These are phyloP conservation scores for Neopestalotiopsis rosae DNA, from an alignment of 2,329 filamentous ascomycete genomes.

Conservation along the genomic window DNA sequence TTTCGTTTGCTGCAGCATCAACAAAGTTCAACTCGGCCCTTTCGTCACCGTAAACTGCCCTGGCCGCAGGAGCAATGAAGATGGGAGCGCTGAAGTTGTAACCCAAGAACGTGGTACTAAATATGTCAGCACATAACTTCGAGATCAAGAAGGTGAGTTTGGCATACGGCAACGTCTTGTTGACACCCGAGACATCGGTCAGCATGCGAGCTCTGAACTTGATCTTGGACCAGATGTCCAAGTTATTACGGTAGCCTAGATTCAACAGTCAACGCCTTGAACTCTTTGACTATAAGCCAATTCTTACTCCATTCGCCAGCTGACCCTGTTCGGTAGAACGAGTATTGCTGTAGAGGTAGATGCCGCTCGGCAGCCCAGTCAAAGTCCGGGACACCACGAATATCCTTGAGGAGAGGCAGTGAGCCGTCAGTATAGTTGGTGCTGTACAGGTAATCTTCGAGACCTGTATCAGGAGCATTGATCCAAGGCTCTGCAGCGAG, in stretches of 20 bases:
- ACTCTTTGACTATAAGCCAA: not conserved
- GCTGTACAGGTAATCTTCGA: conserved; percentile 33
- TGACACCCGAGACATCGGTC: conserved; percentile 42
- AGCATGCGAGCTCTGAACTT: conserved; percentile 48
- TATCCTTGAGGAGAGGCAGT: conserved; percentile 44
- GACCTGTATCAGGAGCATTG: conserved; percentile 42
- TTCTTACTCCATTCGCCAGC: conserved; percentile 50
- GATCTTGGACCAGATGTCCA: conserved; percentile 53
- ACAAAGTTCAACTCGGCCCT: conserved; percentile 46
- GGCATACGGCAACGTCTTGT: conserved; percentile 38
- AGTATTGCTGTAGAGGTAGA: conserved; percentile 46
- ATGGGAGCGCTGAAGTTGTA: conserved; percentile 48
- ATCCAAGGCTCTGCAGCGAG: conserved; percentile 37
- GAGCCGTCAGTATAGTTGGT: conserved; percentile 39
- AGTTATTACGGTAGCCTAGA: conserved; percentile 53
- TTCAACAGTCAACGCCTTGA: not conserved
- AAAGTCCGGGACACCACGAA: conserved; percentile 54
- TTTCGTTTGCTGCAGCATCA: conserved; percentile 42
- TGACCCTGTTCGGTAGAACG: conserved; percentile 55
- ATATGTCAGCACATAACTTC: conserved; percentile 22
- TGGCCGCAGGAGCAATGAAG: conserved; percentile 47
- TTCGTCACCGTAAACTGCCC: conserved; percentile 41
- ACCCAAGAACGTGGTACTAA: conserved; percentile 46
- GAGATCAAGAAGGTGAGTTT: not conserved
- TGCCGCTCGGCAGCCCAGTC: conserved; percentile 52